Base-by-base conservation (phyloP, 345 rosid genomes). In the Sapria himalayana region DNA sequence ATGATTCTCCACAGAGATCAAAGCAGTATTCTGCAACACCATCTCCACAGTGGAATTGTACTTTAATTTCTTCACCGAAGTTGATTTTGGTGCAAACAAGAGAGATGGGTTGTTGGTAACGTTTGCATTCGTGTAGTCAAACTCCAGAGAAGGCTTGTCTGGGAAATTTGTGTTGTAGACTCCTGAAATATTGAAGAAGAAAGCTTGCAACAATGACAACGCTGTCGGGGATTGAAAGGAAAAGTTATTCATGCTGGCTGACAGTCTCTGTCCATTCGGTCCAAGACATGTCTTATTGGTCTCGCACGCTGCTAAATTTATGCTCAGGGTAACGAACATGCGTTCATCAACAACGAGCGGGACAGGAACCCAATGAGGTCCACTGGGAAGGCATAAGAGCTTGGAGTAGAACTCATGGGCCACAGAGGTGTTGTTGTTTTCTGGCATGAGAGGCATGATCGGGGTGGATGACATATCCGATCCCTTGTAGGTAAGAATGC, bases 201-300 rank as follows among this genome's bases (percentile, higher is more conserved):
- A 62, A 9, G 93, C 93, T 47, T 89, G 67, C 20, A 89, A 33
- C 23, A 82, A n/a, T 0, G 93, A 76, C 40, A 78, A 10, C 2
- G 34, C 59, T 0, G 48, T 65, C 0, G 98, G 91, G 2, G 35
- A 0, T n/a, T 25, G 45, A 43, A 82, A 79, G 0, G 98, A 89
- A 6, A 42, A 50, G 22, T 89, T 89, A 70, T 59, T 89, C 94
- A 89, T 72, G 22, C 74, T 72, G 4, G 98, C 85, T 0, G 98
- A 53, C 18, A 65, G 16, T 42, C 56, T 52, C 6, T 65, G 29
- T 15, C 60, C 62, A 9, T 22, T n/a, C 8, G 23, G 44, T 0
- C 75, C 75, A 31, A 42, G 61, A 50, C 98, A 82, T 15, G 71
- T 73, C 20, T 51, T 36, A 21, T 65, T 82, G 0, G 41, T 53